A percentile compares a stretch with the other conserved stretches of the same genome.
These are phyloP conservation scores for Tetrapyrgos nigripes DNA, from an alignment of 1,284 basidiomycete genomes.

Conservation along the genomic window DNA sequence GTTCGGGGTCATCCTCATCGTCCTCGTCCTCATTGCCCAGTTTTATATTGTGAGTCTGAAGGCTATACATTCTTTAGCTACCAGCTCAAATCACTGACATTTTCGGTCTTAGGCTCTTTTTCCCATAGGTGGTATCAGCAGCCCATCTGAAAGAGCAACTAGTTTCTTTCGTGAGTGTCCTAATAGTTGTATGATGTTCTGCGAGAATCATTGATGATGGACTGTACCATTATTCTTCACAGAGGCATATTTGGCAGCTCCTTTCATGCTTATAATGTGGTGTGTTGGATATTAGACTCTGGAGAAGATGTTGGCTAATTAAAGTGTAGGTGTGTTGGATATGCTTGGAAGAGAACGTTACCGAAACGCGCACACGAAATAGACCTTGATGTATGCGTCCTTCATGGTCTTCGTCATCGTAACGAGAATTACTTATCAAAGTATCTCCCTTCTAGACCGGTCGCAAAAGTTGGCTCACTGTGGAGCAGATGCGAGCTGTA, in stretches of 20 bases:
- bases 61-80: too few species aligned
- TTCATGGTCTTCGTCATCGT: neutral
- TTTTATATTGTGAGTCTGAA: conserved; percentile 44
- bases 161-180: conserved; percentile 37
- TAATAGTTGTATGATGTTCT: neutral
- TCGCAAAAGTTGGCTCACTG: conserved; percentile 31
- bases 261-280: conserved; percentile 38
- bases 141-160: conserved; percentile 29
- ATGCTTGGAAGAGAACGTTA: conserved; percentile 44
- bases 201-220: neutral
- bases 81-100: too few species aligned
- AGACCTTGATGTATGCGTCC: conserved; percentile 42
- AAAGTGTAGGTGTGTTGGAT: conserved; percentile 44
- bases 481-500: conserved; percentile 24
- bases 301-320: too few species aligned
- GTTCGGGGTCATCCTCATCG: conserved; percentile 44
- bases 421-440: neutral
- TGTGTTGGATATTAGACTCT: conserved; percentile 36
- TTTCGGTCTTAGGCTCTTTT: conserved; percentile 18
- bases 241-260: conserved; percentile 44
- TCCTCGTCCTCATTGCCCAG: conserved; percentile 48
- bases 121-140: conserved; percentile 34
- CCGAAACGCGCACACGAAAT: conserved; percentile 44
- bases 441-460: conserved; percentile 34
- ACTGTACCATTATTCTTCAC: neutral